phyloP scores from a whole-genome alignment of 331 rosid genomes.

The Saraca asoca region DNA sequence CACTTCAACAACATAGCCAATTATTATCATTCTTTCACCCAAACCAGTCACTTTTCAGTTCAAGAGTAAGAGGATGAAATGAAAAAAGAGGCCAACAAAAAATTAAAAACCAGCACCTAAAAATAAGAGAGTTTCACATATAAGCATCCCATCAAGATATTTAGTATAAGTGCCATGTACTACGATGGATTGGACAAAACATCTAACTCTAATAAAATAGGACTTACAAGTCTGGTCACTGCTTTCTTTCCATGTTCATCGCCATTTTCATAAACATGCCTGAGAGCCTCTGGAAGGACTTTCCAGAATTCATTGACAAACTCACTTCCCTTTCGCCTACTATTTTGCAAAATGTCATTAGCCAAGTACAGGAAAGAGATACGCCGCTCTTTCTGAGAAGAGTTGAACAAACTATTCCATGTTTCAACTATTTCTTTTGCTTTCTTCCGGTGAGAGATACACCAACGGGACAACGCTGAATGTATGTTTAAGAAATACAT shows the following conservation, averaged over 20 bases:
- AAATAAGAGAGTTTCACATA: neutral
- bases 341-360: slow-evolving; percentile 91
- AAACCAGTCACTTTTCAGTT: slow-evolving; percentile 6
- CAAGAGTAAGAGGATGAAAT: neutral
- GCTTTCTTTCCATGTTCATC: slow-evolving; percentile 67
- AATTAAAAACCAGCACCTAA: slow-evolving; percentile 7
- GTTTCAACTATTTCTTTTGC: slow-evolving; percentile 83
- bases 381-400: slow-evolving; percentile 74
- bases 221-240: slow-evolving; percentile 74
- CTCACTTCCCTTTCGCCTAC: slow-evolving; percentile 88
- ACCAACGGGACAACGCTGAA: slow-evolving; percentile 83
- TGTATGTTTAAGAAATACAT: slow-evolving; percentile 51
- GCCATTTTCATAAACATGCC: slow-evolving; percentile 62
- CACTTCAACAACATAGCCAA: neutral
- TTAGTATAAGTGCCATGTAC: slow-evolving; percentile 21
- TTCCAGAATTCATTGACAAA: slow-evolving; percentile 95
- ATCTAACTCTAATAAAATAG: slow-evolving; percentile 7
- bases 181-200: slow-evolving; percentile 11
- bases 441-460: slow-evolving; percentile 76
- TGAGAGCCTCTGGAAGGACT: slow-evolving; percentile 84
- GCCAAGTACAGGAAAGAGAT: slow-evolving; percentile 79
- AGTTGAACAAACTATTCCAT: slow-evolving; percentile 81
- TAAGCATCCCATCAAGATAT: slow-evolving; percentile 6
- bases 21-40: slow-evolving; percentile 7
- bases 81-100: slow-evolving; percentile 12